Evolutionary conservation across 1,284 basidiomycete genomes (phyloP).

Genomic region (Neotropicomus parvogracilis): DNA sequence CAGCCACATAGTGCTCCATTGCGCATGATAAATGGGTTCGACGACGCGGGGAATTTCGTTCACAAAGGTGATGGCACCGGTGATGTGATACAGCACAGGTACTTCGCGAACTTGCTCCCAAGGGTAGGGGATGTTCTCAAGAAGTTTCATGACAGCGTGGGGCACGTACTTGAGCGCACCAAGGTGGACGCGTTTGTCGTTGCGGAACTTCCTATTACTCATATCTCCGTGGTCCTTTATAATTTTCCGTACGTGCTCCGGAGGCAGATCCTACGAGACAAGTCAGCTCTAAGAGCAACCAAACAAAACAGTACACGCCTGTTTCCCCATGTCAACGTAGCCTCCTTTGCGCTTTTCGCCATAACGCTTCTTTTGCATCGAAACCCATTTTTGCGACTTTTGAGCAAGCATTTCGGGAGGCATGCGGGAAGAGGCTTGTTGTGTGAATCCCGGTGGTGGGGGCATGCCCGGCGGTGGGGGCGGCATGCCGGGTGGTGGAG

Average conservation of each 20-base stretch:
- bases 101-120: constrained; percentile 99
- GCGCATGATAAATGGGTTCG: constrained; percentile 97
- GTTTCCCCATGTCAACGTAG: constrained; percentile 91
- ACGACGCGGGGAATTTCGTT: constrained; percentile 97
- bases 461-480: constrained; percentile 62
- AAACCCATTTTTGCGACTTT: constrained; percentile 92
- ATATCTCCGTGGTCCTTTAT: constrained; percentile 98
- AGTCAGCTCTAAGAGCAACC: constrained; percentile 5
- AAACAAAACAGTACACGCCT: constrained; percentile 47
- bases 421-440: constrained; percentile 57
- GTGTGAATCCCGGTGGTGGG: constrained; percentile 41
- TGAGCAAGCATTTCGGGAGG: constrained; percentile 76
- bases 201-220: constrained; percentile 94
- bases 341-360: constrained; percentile 87
- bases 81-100: constrained; percentile 95
- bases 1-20: constrained; percentile 99
- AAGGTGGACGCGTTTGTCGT: constrained; percentile 98
- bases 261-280: constrained; percentile 66
- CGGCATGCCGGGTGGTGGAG: constrained; percentile 59
- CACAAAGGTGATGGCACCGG: constrained; percentile 99
- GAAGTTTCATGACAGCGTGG: constrained; percentile 97
- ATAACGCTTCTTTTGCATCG: constrained; percentile 89
- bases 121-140: constrained; percentile 98
- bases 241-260: constrained; percentile 96
- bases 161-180: constrained; percentile 99